These are phyloP conservation scores for Colletotrichum sp. DNA, from an alignment of 2,329 filamentous ascomycete species.

Conservation along the genomic window DNA sequence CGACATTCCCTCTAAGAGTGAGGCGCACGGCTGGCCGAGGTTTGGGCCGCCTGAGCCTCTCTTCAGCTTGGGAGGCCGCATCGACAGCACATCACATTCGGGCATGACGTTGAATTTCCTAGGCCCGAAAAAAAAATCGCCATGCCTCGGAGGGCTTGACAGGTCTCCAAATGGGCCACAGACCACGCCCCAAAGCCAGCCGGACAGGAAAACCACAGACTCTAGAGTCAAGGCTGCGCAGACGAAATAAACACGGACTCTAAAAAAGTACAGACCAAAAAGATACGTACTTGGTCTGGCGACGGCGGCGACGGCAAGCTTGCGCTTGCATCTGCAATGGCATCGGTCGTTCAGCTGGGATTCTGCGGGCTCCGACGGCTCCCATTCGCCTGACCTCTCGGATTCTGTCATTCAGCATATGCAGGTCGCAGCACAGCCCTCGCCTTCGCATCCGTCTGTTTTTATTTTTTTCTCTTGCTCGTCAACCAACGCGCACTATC, in stretches of 20 bases:
- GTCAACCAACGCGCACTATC: neutral
- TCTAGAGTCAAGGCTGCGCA: neutral
- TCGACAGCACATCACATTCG: neutral
- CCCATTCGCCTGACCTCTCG: constrained; percentile 32
- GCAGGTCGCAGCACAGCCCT: constrained; percentile 39
- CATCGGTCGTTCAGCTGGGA: neutral
- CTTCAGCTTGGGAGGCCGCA: neutral
- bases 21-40: neutral
- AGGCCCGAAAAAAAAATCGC: neutral
- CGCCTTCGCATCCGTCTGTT: constrained; percentile 14
- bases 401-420: constrained; percentile 36
- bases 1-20: neutral
- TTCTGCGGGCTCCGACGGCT: constrained; percentile 26
- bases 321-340: neutral
- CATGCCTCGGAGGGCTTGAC: neutral
- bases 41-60: neutral
- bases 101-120: neutral
- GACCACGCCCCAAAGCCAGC: neutral
- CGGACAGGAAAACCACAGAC: neutral
- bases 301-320: neutral
- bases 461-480: neutral
- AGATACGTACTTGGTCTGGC: neutral
- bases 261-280: neutral
- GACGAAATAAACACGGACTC: constrained; percentile 1
- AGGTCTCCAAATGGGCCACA: neutral